Evolutionary conservation across 202 grass and related monocot genomes (phyloP).

Genomic region (Brachypodium distachyon): DNA sequence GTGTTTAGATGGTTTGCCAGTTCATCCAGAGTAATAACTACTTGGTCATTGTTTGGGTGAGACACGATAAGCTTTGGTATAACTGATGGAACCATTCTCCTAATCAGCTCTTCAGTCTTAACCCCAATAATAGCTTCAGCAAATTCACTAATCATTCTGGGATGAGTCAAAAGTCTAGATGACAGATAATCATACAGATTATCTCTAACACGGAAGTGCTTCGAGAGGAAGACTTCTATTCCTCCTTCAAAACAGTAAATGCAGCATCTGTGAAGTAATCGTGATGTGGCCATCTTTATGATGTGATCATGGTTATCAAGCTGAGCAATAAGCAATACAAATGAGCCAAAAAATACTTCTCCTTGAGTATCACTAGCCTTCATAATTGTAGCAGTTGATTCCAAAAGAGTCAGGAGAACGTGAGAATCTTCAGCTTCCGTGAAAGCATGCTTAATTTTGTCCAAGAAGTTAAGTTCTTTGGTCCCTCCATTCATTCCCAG

Average conservation of each 20-base stretch:
- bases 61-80: conserved; percentile 90
- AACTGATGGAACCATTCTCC: conserved; percentile 74
- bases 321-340: conserved; percentile 68
- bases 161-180: conserved; percentile 50
- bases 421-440: conserved; percentile 42
- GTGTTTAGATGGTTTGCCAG: conserved; percentile 61
- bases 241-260: conserved; percentile 58
- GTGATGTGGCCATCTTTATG: conserved; percentile 50
- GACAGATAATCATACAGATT: conserved; percentile 72
- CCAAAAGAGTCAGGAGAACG: conserved; percentile 61
- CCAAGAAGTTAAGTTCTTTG: conserved; percentile 55
- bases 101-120: conserved; percentile 67
- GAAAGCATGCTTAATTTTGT: conserved; percentile 60
- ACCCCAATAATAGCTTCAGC: conserved; percentile 67
- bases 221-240: conserved; percentile 62
- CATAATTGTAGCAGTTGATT: conserved; percentile 69
- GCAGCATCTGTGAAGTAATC: conserved; percentile 68
- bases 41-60: conserved; percentile 53
- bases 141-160: conserved; percentile 62
- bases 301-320: conserved; percentile 57
- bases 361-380: conserved; percentile 62
- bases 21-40: conserved; percentile 59
- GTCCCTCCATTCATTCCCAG: conserved; percentile 20
- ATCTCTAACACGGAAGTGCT: conserved; percentile 54
- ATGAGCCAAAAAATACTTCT: conserved; percentile 61